These are phyloP conservation scores for Fusarium kyushuense DNA, from an alignment of 2,329 filamentous ascomycete genomes.

Conservation along the genomic window DNA sequence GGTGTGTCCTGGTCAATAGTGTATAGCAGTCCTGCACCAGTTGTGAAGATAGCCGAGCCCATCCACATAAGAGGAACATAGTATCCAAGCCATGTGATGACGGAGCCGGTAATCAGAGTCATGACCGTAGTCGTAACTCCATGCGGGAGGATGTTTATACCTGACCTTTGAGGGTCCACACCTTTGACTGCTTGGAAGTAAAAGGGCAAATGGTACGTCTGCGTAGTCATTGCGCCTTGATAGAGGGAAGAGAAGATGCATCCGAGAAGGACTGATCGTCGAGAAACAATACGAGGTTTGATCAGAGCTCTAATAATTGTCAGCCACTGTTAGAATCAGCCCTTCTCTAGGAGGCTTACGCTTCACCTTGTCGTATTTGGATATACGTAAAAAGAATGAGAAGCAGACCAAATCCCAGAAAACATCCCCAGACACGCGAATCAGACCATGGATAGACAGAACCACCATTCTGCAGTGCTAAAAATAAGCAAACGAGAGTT, in stretches of 20 bases:
- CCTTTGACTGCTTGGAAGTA: conserved; percentile 47
- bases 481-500: conserved; percentile 27
- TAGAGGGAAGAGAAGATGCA: conserved; percentile 38
- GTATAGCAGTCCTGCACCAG: conserved; percentile 28
- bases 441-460: conserved; percentile 41
- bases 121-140: conserved; percentile 31
- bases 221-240: conserved; percentile 41
- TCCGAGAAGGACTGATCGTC: conserved; percentile 27
- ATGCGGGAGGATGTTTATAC: conserved; percentile 36
- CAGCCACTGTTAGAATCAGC: background rate
- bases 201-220: conserved; percentile 36
- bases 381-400: conserved; percentile 26
- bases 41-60: conserved; percentile 31
- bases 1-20: conserved; percentile 50
- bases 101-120: conserved; percentile 25
- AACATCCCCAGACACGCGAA: conserved; percentile 40
- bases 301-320: conserved; percentile 25
- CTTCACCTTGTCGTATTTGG: conserved; percentile 31
- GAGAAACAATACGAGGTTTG: conserved; percentile 29
- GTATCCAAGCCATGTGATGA: conserved; percentile 30
- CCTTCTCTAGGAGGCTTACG: background rate
- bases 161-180: conserved; percentile 25
- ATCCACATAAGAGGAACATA: conserved; percentile 44
- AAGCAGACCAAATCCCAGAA: conserved; percentile 38
- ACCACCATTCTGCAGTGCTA: conserved; percentile 46